These are phyloP conservation scores for Sorghum bicolor DNA, from an alignment of 176 grass and related monocot genomes.

Conservation along the genomic window DNA sequence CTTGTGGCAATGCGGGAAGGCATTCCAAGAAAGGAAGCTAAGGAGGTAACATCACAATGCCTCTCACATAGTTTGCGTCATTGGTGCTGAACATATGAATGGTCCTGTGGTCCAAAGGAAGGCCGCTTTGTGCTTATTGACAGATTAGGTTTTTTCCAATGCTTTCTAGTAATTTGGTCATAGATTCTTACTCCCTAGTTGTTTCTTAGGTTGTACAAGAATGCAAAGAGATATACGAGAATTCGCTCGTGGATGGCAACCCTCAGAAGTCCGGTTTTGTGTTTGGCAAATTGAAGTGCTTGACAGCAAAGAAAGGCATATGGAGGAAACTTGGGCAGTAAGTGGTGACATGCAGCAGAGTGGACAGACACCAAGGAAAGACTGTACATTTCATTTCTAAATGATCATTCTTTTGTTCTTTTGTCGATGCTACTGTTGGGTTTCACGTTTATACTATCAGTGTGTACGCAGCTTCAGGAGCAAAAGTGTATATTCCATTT, in stretches of 20 bases:
- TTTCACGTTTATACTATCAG: neutral
- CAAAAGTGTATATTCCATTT: conserved; percentile 30
- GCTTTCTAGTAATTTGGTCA: neutral
- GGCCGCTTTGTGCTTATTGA: neutral
- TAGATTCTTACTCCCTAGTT: conserved; percentile 13
- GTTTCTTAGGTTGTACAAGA: conserved; percentile 93
- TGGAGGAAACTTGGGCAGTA: conserved; percentile 82
- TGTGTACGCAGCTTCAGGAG: conserved; percentile 20
- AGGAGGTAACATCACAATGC: conserved; percentile 58
- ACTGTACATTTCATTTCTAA: conserved; percentile 33
- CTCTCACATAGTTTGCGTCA: conserved; percentile 1
- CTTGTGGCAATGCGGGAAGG: conserved; percentile 89
- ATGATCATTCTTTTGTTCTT: conserved; percentile 57
- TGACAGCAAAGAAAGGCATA: conserved; percentile 72
- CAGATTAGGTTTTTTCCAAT: neutral
- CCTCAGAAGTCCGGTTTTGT: conserved; percentile 80
- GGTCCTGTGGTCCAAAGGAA: neutral
- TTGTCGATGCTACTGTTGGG: conserved; percentile 4
- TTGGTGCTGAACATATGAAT: neutral
- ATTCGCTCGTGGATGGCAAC: conserved; percentile 73
- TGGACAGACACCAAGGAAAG: neutral
- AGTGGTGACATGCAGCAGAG: neutral
- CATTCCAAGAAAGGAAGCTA: conserved; percentile 94
- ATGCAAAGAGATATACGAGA: conserved; percentile 95
- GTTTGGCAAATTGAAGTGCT: conserved; percentile 88